Conservation (phyloP, 164 flowering plant species). For the Stephania cephalantha region DNA sequence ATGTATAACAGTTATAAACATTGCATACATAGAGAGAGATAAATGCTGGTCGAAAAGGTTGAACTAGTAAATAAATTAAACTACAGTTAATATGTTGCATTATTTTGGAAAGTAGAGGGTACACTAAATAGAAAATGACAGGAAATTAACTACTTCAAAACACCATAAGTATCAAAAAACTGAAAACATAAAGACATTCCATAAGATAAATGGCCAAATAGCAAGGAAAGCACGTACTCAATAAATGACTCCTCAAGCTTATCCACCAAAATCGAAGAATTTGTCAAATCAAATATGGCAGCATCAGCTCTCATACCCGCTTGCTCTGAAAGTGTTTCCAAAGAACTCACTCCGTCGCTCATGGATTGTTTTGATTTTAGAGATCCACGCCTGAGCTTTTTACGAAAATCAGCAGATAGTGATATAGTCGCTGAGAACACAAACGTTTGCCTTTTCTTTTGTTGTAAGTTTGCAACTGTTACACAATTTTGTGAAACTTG, state of each 20-base stretch:
- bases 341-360: constrained; percentile 51
- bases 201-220: background rate
- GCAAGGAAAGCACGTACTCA: constrained; percentile 48
- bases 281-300: constrained; percentile 80
- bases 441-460: constrained; percentile 86
- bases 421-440: constrained; percentile 95
- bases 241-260: constrained; percentile 87
- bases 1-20: no score
- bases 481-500: constrained; percentile 39
- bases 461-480: constrained; percentile 47
- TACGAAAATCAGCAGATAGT: constrained; percentile 75
- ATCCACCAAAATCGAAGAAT: constrained; percentile 58
- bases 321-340: constrained; percentile 69
- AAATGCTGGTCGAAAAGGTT: background rate
- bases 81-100: background rate
- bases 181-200: background rate
- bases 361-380: constrained; percentile 32
- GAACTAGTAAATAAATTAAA: background rate
- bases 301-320: constrained; percentile 84
- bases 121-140: background rate
- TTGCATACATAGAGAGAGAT: no score
- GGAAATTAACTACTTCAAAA: background rate
- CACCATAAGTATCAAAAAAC: background rate
- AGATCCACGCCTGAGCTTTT: constrained; percentile 73
- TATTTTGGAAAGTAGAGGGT: background rate